Evolutionary conservation across 331 rosid species (phyloP).

Genomic region (Erythrophleum ivorense): DNA sequence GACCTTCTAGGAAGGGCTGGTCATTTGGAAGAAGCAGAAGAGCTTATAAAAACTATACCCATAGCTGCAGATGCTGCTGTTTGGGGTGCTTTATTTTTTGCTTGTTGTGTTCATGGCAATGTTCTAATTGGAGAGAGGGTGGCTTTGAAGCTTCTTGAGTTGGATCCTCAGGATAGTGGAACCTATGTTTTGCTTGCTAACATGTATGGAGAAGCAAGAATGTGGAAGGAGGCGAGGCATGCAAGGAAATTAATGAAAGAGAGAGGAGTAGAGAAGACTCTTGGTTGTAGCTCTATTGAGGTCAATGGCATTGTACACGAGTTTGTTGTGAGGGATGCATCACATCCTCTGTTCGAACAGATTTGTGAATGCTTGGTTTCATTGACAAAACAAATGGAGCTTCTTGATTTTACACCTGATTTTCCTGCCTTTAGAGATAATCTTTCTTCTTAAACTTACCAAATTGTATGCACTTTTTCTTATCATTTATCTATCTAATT

Average conservation of each 20-base stretch:
- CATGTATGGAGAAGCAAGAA: constrained; percentile 72
- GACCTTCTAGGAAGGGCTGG: constrained; percentile 91
- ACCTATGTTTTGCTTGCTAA: constrained; percentile 72
- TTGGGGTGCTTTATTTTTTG: constrained; percentile 87
- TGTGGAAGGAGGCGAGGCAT: constrained; percentile 74
- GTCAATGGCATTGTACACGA: constrained; percentile 67
- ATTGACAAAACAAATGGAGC: constrained; percentile 63
- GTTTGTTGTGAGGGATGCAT: constrained; percentile 64
- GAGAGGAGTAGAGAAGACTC: constrained; percentile 77
- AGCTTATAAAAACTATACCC: constrained; percentile 68
- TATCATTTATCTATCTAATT: constrained; percentile 24
- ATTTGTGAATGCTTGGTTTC: constrained; percentile 64
- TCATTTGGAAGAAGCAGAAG: constrained; percentile 75
- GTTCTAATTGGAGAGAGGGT: constrained; percentile 72
- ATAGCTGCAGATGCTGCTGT: constrained; percentile 65
- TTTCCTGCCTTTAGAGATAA: constrained; percentile 33
- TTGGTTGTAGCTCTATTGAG: constrained; percentile 87
- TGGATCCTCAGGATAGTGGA: constrained; percentile 80
- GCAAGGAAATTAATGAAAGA: constrained; percentile 64
- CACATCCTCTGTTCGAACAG: constrained; percentile 55
- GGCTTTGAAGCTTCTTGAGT: constrained; percentile 78
- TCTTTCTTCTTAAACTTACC: constrained; percentile 32
- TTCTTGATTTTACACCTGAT: constrained; percentile 40
- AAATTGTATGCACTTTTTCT: constrained; percentile 21
- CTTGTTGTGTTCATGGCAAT: constrained; percentile 67